Base-by-base conservation (phyloP, 2,329 filamentous ascomycete species). In the Aspergillus calidoustus region DNA sequence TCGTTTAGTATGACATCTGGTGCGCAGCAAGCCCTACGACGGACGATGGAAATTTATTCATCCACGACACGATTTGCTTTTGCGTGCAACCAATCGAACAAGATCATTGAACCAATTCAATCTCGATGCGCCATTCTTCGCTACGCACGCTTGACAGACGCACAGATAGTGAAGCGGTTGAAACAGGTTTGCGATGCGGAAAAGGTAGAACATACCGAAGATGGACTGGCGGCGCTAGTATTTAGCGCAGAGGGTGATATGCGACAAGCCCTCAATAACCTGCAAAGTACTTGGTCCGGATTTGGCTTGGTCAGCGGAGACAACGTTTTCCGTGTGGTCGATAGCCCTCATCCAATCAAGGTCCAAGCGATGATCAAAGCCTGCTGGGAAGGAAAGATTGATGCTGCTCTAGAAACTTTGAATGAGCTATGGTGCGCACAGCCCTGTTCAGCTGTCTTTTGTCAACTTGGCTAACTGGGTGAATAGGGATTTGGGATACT, bases 21-120 rank as follows among this genome's bases (percentile, higher is more conserved):
- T 57, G 95, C 95, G 2, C 95, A 99, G 76, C 95, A 98, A 79
- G 95, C 95, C 22, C 85, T 99, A 41, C 87, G 95, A 68, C 86
- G 95, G 65, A 99, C 95, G 0, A 99, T 99, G 95, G 95, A 99
- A 77, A 99, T 98, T 55, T 98, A 98, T 81, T 96, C 92, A 47
- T 90, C 93, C 65, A 99, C 95, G 1, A 99, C 95, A 2, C 87
- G 95, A 61, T 99, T 99, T 74, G 95, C 95, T 0, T 99, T 99
- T 73, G 95, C 95, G 2, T 99, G 95, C 83, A 99, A 99, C 77
- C 92, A 97, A 81, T 95, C 91, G 65, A 99, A 98, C 82, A 99
- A 98, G 81, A 98, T 99, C 75, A 99, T 99, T 77, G 95, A 99
- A 78, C 95, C 95, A n/a, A 84, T 99, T 55, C 95, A 99, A 78